Evolutionary conservation across 148 eudicot species (phyloP), one percentile per base, ranked within the genome.

Genomic region (Arctostaphylos glauca): DNA sequence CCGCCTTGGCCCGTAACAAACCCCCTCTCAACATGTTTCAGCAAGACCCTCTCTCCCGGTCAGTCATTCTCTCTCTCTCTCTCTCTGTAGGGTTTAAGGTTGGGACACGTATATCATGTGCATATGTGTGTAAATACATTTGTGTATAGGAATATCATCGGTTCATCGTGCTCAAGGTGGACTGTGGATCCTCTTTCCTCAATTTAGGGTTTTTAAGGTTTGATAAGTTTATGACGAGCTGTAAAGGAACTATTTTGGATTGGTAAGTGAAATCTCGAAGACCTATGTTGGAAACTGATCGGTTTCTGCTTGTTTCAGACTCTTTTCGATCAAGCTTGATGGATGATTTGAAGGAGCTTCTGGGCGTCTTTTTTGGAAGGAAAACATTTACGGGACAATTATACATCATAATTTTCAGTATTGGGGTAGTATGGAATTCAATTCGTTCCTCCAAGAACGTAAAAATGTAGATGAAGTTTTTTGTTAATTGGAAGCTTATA

Each of bases 21-120:
- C 93, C 98, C 10, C 98, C 97, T 66, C 94, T 95, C 82, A 95
- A 94, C 68, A 89, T 94, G 92, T 95, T 95, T 85, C 68, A 55
- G 49, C 95, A 91, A 78, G 95, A 94, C 85, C 98, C 98, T 55
- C 86, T 81, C 48, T 82, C 68, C 68, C 88, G 97, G 98, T 95
- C 31, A 23, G 85, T 60, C 18, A 48, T 1, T 41, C 81, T 47
- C 18, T 43, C 3, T 23, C 31, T 77, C 55, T 46, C 48, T 31
- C 0, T 31, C 0, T 31, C 0, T 31, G 38, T 31, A 31, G 38
- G 38, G 38, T 31, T 31, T 31, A 31, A 31, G 38, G 38, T 31
- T 31, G 38, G 38, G 0, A 31, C 38, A 31, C 38, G 38, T 31
- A 31, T 31, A 31, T 31, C 1, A 31, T 31, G 38, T 1, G 38